Evolutionary conservation across 345 rosid genomes (phyloP).

Genomic region (Citrus inodora): DNA sequence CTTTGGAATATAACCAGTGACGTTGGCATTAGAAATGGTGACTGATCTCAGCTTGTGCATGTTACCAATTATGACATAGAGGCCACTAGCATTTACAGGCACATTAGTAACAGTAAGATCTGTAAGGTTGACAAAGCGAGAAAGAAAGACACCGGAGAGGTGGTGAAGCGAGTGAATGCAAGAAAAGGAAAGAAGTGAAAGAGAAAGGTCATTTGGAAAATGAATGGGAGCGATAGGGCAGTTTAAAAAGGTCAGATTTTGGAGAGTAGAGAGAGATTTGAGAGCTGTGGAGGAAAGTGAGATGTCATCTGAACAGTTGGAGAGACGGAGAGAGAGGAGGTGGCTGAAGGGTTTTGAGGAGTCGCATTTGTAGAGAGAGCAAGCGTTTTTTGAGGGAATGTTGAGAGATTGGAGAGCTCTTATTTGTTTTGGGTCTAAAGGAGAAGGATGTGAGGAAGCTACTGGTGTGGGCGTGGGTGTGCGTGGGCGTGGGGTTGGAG

Average conservation of each 20-base stretch:
- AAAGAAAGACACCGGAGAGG: constrained; percentile 67
- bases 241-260: constrained; percentile 61
- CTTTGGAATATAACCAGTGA: constrained; percentile 60
- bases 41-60: constrained; percentile 53
- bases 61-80: constrained; percentile 73
- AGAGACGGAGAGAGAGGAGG: constrained; percentile 64
- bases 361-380: constrained; percentile 56
- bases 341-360: constrained; percentile 65
- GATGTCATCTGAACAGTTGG: constrained; percentile 68
- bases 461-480: not conserved
- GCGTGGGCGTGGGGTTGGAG: not conserved
- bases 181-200: constrained; percentile 57
- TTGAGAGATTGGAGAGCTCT: constrained; percentile 69
- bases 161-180: constrained; percentile 57
- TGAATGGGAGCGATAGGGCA: constrained; percentile 60
- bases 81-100: constrained; percentile 64
- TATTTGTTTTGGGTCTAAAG: constrained; percentile 77
- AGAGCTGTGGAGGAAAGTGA: constrained; percentile 67
- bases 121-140: constrained; percentile 71
- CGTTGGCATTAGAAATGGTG: constrained; percentile 64
- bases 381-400: constrained; percentile 75
- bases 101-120: constrained; percentile 61
- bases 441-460: constrained; percentile 35
- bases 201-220: constrained; percentile 64
- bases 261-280: constrained; percentile 69